phyloP scores from a whole-genome alignment of 176 grass and related monocot genomes.

The Aegilops bicornis region DNA sequence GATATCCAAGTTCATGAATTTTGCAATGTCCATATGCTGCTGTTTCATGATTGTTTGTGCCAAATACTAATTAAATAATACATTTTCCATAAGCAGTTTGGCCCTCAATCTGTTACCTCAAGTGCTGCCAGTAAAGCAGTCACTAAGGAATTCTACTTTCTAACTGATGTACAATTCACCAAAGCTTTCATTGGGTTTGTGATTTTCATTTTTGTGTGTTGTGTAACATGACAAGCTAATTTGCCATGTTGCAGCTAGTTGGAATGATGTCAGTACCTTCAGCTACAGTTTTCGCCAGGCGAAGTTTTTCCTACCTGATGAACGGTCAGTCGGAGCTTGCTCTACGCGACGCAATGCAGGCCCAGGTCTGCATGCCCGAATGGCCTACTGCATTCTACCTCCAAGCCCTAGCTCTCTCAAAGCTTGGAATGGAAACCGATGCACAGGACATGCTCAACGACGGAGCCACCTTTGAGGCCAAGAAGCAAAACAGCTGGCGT shows the following conservation, averaged over 20 bases:
- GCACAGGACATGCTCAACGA: constrained; percentile 98
- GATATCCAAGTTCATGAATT: background rate
- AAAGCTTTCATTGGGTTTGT: constrained; percentile 3
- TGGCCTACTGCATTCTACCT: constrained; percentile 98
- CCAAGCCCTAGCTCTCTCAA: constrained; percentile 92
- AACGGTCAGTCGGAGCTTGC: constrained; percentile 93
- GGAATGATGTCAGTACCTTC: constrained; percentile 86
- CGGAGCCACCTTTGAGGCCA: constrained; percentile 84
- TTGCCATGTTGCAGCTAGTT: constrained; percentile 62
- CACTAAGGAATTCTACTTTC: background rate
- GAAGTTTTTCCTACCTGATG: constrained; percentile 94
- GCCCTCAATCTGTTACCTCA: background rate
- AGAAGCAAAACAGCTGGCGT: constrained; percentile 95
- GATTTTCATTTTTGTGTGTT: background rate
- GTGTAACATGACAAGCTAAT: constrained; percentile 10
- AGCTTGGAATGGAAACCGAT: constrained; percentile 98
- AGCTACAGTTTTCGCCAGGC: constrained; percentile 83
- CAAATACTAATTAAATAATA: background rate
- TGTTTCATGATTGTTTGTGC: background rate
- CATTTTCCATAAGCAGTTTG: background rate
- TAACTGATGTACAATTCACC: background rate
- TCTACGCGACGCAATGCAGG: constrained; percentile 95
- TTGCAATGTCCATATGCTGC: background rate
- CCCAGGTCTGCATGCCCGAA: constrained; percentile 98
- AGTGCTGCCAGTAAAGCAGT: background rate